Percentiles rank a stretch among this genome's conserved stretches.
phyloP scores from a whole-genome alignment of 106 monocot species.

The Platanthera guangdongensis region DNA sequence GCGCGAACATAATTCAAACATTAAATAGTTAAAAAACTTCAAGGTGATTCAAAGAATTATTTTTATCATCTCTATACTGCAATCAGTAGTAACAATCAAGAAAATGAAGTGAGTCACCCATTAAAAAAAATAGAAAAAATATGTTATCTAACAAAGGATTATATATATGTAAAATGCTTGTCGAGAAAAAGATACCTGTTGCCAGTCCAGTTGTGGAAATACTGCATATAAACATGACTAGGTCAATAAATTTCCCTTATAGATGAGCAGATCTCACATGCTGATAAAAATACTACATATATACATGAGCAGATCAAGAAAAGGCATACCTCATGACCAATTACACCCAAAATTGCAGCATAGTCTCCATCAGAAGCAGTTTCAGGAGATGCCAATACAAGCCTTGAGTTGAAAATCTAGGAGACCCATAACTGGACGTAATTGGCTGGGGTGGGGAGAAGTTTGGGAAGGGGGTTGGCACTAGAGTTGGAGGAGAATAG shows the following conservation, averaged over 20 bases:
- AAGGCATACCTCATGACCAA: constrained; percentile 85
- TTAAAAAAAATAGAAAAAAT: too few species aligned
- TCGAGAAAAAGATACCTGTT: constrained; percentile 55
- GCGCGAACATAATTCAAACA: background rate
- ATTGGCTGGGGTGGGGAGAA: too few species aligned
- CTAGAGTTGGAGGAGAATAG: too few species aligned
- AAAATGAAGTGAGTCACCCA: background rate
- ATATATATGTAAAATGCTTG: background rate
- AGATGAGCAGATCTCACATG: background rate
- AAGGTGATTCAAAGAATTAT: background rate
- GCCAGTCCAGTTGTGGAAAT: constrained; percentile 99
- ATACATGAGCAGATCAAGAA: too few species aligned
- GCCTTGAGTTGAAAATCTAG: too few species aligned
- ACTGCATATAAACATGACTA: constrained; percentile 41
- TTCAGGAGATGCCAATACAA: too few species aligned
- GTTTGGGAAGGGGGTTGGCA: too few species aligned
- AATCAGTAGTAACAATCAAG: background rate
- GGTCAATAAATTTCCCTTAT: background rate
- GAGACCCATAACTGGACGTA: too few species aligned
- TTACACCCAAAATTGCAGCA: constrained; percentile 94
- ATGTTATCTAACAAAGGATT: background rate
- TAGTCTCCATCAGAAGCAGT: too few species aligned
- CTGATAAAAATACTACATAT: background rate
- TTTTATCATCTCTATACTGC: background rate
- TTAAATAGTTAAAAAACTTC: background rate